These are phyloP conservation scores for Agrostemma githago DNA, from an alignment of 148 eudicot species.

Conservation along the genomic window DNA sequence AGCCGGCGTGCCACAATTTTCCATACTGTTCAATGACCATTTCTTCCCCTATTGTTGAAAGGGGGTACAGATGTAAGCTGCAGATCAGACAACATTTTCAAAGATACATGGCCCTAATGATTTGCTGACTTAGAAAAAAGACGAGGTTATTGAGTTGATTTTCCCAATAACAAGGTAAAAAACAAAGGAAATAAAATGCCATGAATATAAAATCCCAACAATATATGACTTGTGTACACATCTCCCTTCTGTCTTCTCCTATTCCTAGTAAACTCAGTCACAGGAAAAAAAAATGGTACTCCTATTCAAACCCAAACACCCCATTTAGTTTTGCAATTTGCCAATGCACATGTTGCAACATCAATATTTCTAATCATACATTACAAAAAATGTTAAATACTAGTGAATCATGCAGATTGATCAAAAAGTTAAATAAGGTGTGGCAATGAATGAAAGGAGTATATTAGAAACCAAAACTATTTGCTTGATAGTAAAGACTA, in stretches of 20 bases:
- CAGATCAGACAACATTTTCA: conserved; percentile 66
- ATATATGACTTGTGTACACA: neutral
- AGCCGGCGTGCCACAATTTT: conserved; percentile 72
- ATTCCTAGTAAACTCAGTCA: neutral
- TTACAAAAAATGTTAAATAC: too few relatives aligned
- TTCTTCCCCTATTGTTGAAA: conserved; percentile 69
- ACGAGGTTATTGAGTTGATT: conserved; percentile 8
- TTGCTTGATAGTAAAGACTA: conserved; percentile 1
- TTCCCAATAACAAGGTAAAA: conserved; percentile 6
- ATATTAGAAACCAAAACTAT: too few relatives aligned
- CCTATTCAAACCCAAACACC: too few relatives aligned
- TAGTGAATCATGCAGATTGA: too few relatives aligned
- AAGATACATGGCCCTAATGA: conserved; percentile 47
- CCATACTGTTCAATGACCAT: conserved; percentile 80
- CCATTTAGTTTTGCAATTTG: too few relatives aligned
- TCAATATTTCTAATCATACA: too few relatives aligned
- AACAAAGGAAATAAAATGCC: neutral
- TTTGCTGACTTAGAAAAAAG: conserved; percentile 21
- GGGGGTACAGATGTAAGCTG: conserved; percentile 65
- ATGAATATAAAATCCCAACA: neutral
- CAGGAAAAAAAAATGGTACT: conserved; percentile 2
- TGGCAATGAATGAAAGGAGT: too few relatives aligned
- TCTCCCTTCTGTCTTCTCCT: conserved; percentile 7
- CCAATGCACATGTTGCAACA: too few relatives aligned
- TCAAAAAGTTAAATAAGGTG: too few relatives aligned